Conservation (phyloP, 2,329 filamentous ascomycete species). For the Passalora sequoiae region DNA sequence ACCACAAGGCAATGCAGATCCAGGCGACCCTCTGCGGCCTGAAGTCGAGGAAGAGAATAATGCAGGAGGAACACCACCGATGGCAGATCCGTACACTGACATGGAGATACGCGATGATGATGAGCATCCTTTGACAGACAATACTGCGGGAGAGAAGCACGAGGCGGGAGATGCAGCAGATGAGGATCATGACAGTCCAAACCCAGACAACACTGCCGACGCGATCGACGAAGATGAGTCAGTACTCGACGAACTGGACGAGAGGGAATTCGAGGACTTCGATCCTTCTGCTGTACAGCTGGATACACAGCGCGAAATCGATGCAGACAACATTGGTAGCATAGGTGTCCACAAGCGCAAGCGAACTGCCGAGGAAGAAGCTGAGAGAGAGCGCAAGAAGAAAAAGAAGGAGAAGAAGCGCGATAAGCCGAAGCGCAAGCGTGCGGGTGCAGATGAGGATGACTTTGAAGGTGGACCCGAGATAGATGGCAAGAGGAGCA, state of each 20-base stretch:
- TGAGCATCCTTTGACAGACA: conserved; percentile 24
- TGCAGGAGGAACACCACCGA: conserved; percentile 40
- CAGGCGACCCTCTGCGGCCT: conserved; percentile 42
- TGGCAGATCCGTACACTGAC: conserved; percentile 41
- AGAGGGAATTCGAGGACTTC: conserved; percentile 61
- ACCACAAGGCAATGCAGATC: conserved; percentile 46
- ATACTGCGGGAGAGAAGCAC: conserved; percentile 17
- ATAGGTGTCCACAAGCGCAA: conserved; percentile 61
- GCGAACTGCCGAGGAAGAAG: conserved; percentile 56
- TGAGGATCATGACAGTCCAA: conserved; percentile 13
- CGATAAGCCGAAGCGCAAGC: conserved; percentile 21
- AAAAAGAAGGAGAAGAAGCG: conserved; percentile 25
- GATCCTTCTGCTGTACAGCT: conserved; percentile 57
- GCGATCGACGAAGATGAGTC: conserved; percentile 55
- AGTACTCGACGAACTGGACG: conserved; percentile 58
- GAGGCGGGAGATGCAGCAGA: conserved; percentile 28
- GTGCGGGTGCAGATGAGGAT: conserved; percentile 18
- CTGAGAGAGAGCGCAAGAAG: conserved; percentile 53
- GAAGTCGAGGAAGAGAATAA: conserved; percentile 47
- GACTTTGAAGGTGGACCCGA: conserved; percentile 41
- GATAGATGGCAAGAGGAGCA: conserved; percentile 50
- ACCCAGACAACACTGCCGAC: conserved; percentile 25
- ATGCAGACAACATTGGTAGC: conserved; percentile 56
- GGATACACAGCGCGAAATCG: conserved; percentile 56
- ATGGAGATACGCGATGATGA: conserved; percentile 42